Evolutionary conservation across 345 rosid genomes (phyloP).

Genomic region (Linum usitatissimum): DNA sequence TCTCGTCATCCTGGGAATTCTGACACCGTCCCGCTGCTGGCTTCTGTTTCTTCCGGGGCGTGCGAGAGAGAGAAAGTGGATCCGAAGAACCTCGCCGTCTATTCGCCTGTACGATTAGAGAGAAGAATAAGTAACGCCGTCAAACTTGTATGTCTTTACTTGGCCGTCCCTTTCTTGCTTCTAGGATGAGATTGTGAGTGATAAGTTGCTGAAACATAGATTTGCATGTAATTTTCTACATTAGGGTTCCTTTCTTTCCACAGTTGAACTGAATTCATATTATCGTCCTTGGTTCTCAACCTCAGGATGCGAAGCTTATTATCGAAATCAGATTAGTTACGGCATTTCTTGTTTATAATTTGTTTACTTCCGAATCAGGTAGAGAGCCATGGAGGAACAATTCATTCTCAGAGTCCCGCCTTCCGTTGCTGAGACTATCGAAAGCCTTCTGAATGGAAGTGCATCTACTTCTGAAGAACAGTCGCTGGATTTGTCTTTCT

Average conservation of each 20-base stretch:
- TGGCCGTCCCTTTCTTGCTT: background rate
- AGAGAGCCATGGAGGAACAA: slow-evolving; percentile 71
- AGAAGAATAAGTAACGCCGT: background rate
- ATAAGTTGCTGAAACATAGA: no score
- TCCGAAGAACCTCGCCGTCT: background rate
- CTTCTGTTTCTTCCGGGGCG: background rate
- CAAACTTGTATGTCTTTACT: background rate
- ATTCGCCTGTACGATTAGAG: background rate
- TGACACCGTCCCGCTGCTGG: background rate
- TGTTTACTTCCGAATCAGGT: background rate
- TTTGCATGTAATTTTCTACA: no score
- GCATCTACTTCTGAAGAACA: slow-evolving; percentile 62
- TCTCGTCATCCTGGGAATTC: background rate
- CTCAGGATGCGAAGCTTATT: no score
- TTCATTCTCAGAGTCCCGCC: slow-evolving; percentile 91
- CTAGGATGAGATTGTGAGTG: no score
- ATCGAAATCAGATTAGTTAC: no score
- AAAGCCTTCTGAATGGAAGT: slow-evolving; percentile 58
- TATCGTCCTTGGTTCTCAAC: no score
- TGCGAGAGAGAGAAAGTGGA: background rate
- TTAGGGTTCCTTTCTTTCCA: no score
- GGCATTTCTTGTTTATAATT: no score
- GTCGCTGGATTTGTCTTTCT: slow-evolving; percentile 68
- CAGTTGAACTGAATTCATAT: no score
- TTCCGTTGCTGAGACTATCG: slow-evolving; percentile 71